Base-by-base conservation (phyloP, 805 yeast genomes). In the Wickerhamiella bombiphila region DNA sequence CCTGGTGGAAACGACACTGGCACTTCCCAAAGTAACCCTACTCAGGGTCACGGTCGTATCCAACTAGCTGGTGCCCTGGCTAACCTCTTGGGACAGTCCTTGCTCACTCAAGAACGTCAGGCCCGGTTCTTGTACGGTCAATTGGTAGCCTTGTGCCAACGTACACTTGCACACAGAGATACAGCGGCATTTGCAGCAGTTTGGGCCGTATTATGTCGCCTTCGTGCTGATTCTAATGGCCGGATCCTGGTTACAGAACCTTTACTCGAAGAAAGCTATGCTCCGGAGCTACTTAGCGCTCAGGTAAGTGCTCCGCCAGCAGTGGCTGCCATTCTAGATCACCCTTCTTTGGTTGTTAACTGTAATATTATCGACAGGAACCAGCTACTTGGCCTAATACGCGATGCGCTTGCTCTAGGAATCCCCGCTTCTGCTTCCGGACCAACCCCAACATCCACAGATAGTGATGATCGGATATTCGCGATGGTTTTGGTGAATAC, bases 401-500 rank as follows among this genome's bases (percentile, higher is more conserved):
- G 33, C 7, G 33, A 30, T 15, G 33, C 33, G 13, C 33, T 30
- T 5, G 13, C 13, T 9, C 26, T 9, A 13, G n/a, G n/a, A n/a
- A n/a, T n/a, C n/a, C n/a, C n/a, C n/a, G 13, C 7, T 5, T 28
- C 30, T 7, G 5, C 30, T 14, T 28, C 30, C 5, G 30, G 15
- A 7, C 17, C 17, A 14, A 17, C 15, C 15, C 17, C 30, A 2
- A 70, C 71, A 22, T n/a, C n/a, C n/a, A n/a, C n/a, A n/a, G 60
- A 68, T 11, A 66, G 70, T 39, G 78, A 83, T 81, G 83, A 75
- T 41, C 49, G 45, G 17, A 51, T 72, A 1, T 78, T 75, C 52
- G 70, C 81, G 0, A 73, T 64, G 46, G 56, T 73, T 1, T 59
- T 77, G 59, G 69, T 79, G 1, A 82, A 78, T 52, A 61, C 79